Conservation (phyloP, 73 alveolate genomes). For the Paramecium biaurelia region DNA sequence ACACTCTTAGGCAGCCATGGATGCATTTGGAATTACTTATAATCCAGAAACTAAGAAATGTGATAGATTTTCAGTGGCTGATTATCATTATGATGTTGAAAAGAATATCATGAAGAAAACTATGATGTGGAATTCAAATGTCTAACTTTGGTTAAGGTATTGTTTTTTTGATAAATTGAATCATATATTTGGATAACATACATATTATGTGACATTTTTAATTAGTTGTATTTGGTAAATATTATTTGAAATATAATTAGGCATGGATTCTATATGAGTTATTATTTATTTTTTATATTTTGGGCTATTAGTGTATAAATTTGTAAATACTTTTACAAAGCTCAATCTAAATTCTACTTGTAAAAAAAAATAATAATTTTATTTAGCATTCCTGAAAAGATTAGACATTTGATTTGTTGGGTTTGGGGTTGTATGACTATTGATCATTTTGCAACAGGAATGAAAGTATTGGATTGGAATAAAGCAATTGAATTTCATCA, state of each 20-base stretch:
- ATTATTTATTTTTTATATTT: slow-evolving; percentile 17
- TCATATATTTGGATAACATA: not conserved
- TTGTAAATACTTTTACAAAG: slow-evolving; percentile 18
- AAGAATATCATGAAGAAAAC: not conserved
- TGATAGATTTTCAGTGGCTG: slow-evolving; percentile 37
- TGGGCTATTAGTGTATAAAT: not conserved
- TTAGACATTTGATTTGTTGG: not conserved
- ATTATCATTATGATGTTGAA: slow-evolving; percentile 36
- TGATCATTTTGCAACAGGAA: not conserved
- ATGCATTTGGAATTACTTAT: slow-evolving; percentile 32
- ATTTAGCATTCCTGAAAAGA: slow-evolving; percentile 26
- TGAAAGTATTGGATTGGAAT: slow-evolving; percentile 15
- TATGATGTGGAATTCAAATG: slow-evolving; percentile 18
- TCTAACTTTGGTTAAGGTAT: slow-evolving; percentile 7
- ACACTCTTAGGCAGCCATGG: not conserved
- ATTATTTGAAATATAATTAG: not conserved
- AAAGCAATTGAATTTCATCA: not conserved
- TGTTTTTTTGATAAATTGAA: not conserved
- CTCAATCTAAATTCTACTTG: not conserved
- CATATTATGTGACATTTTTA: not conserved
- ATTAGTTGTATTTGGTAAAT: slow-evolving; percentile 8
- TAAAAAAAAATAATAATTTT: not conserved
- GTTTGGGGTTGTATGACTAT: not conserved
- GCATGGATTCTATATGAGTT: not conserved
- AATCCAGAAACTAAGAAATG: slow-evolving; percentile 27